Percentiles rank a stretch among this genome's conserved stretches.
Evolutionary conservation across 2,329 filamentous ascomycete genomes (phyloP).

Genomic region (Cytospora schulzeri): DNA sequence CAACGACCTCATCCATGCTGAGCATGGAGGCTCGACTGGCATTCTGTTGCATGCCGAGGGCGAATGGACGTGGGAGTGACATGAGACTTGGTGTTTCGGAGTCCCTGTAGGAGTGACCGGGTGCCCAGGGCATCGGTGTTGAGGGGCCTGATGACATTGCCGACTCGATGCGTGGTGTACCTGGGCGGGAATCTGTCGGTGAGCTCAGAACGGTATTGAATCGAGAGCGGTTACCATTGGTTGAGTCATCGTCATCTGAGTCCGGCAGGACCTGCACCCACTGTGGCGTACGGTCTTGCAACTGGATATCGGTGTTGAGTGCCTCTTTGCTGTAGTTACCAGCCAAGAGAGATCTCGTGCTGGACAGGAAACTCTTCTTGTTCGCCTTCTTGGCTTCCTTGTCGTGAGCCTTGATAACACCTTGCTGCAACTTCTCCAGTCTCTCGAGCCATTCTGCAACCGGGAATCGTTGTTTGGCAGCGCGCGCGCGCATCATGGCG

Average conservation of each 20-base stretch:
- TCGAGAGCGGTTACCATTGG: slow-evolving; percentile 13
- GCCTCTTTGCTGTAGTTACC: slow-evolving; percentile 25
- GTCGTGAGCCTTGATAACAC: slow-evolving; percentile 48
- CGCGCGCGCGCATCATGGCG: slow-evolving; percentile 64
- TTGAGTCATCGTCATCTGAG: slow-evolving; percentile 15
- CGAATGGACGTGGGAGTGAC: slow-evolving; percentile 11
- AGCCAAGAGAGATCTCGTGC: slow-evolving; percentile 23
- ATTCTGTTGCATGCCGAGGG: slow-evolving; percentile 31
- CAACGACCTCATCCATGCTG: slow-evolving; percentile 59
- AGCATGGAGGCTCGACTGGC: slow-evolving; percentile 48
- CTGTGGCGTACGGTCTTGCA: slow-evolving; percentile 22
- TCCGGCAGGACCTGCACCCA: slow-evolving; percentile 24
- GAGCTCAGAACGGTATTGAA: slow-evolving; percentile 28
- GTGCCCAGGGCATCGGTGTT: slow-evolving; percentile 24
- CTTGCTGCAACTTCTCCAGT: slow-evolving; percentile 61
- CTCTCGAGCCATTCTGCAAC: slow-evolving; percentile 68
- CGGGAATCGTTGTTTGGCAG: slow-evolving; percentile 65
- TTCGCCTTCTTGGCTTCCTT: slow-evolving; percentile 35
- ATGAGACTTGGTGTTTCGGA: slow-evolving; percentile 20
- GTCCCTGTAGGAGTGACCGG: slow-evolving; percentile 22
- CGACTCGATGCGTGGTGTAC: slow-evolving; percentile 22
- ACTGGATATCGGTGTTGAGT: slow-evolving; percentile 17
- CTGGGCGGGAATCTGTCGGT: slow-evolving; percentile 28
- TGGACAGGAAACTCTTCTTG: slow-evolving; percentile 30
- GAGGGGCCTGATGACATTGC: slow-evolving; percentile 23